phyloP scores from a whole-genome alignment of 2,329 filamentous ascomycete species.

The Cryoendolithus antarcticus region DNA sequence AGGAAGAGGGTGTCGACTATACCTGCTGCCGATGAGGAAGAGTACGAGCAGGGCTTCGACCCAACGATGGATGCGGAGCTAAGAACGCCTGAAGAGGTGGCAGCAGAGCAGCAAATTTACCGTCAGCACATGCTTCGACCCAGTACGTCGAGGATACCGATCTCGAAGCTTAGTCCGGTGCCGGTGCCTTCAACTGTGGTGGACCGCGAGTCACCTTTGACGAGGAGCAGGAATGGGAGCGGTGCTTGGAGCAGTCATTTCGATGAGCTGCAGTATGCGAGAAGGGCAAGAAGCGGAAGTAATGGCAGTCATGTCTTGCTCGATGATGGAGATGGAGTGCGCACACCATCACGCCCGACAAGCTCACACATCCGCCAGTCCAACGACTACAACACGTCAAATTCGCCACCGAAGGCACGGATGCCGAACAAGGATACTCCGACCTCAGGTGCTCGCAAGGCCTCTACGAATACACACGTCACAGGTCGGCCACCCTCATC shows the following conservation, averaged over 20 bases:
- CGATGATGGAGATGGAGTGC: slow-evolving; percentile 34
- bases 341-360: slow-evolving; percentile 27
- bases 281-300: slow-evolving; percentile 55
- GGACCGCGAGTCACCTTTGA: slow-evolving; percentile 59
- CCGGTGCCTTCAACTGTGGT: slow-evolving; percentile 61
- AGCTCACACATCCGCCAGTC: slow-evolving; percentile 13
- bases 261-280: slow-evolving; percentile 29
- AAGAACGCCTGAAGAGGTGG: slow-evolving; percentile 65
- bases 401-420: slow-evolving; percentile 28
- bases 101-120: slow-evolving; percentile 38
- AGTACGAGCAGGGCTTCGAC: slow-evolving; percentile 31
- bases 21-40: slow-evolving; percentile 25
- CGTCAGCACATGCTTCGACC: slow-evolving; percentile 32
- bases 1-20: slow-evolving; percentile 17
- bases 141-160: slow-evolving; percentile 68
- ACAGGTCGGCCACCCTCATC: background rate
- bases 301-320: slow-evolving; percentile 40
- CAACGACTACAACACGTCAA: slow-evolving; percentile 8
- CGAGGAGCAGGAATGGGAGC: slow-evolving; percentile 46
- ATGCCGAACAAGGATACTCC: slow-evolving; percentile 25
- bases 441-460: slow-evolving; percentile 20
- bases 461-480: slow-evolving; percentile 6
- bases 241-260: slow-evolving; percentile 46
- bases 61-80: slow-evolving; percentile 54
- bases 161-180: slow-evolving; percentile 66